Conservation (phyloP, 2,329 filamentous ascomycete genomes). For the Rutstroemia sp. region DNA sequence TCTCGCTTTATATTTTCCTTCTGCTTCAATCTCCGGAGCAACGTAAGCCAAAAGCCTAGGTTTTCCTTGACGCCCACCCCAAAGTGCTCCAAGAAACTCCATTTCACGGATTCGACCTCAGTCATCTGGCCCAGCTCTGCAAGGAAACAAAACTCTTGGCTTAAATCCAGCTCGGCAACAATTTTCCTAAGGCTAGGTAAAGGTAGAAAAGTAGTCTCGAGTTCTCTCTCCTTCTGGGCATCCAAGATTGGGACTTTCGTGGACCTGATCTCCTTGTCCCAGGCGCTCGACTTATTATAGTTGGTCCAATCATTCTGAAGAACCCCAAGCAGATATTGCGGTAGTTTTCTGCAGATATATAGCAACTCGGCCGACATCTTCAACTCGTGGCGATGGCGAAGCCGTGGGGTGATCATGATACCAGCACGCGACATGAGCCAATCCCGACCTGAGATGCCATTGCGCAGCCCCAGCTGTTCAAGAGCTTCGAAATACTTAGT, state of each 20-base stretch:
- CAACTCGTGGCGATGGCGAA: background rate
- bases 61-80: background rate
- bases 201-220: background rate
- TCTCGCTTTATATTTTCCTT: background rate
- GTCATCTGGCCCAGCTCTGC: background rate
- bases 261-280: background rate
- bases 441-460: background rate
- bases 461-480: background rate
- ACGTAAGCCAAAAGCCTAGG: background rate
- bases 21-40: background rate
- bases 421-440: background rate
- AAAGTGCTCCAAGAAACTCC: background rate
- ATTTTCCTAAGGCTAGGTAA: background rate
- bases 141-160: background rate
- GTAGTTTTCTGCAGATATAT: background rate
- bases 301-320: background rate
- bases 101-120: background rate
- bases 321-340: background rate
- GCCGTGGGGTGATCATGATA: background rate
- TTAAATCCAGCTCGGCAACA: background rate
- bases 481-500: background rate
- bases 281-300: background rate
- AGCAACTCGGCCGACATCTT: background rate
- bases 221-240: background rate
- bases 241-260: background rate